Conservation (phyloP, 371 early-diverging fungal species). For the Spraguea lophii region DNA sequence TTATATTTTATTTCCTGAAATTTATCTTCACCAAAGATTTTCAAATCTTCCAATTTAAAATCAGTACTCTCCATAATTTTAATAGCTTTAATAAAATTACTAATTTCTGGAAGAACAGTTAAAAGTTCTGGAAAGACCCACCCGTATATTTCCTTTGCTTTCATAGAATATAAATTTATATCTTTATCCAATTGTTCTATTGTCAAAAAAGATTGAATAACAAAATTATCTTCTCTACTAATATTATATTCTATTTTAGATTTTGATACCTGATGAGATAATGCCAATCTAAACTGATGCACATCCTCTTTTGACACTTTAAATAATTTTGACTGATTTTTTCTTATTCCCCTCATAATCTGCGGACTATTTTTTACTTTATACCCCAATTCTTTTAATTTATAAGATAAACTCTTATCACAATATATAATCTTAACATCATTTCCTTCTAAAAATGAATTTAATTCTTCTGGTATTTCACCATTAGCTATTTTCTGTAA, state of each 20-base stretch:
- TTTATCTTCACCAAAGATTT: slow-evolving; percentile 48
- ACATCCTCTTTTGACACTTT: slow-evolving; percentile 51
- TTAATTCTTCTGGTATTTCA: slow-evolving; percentile 2
- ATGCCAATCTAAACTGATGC: slow-evolving; percentile 70
- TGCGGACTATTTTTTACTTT: slow-evolving; percentile 6
- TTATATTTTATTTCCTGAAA: slow-evolving; percentile 56
- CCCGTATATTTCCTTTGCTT: slow-evolving; percentile 81
- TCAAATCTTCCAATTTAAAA: slow-evolving; percentile 51
- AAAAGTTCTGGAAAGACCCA: slow-evolving; percentile 93
- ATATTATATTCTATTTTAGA: slow-evolving; percentile 77
- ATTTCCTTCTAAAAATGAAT: slow-evolving; percentile 23
- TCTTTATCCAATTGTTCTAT: slow-evolving; percentile 78
- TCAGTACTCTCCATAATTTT: slow-evolving; percentile 68
- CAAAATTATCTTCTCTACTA: slow-evolving; percentile 67
- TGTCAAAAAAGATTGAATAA: slow-evolving; percentile 65
- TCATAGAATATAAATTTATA: slow-evolving; percentile 71
- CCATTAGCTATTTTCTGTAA: neutral
- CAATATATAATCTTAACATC: slow-evolving; percentile 22
- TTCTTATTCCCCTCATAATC: slow-evolving; percentile 23
- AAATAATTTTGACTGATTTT: slow-evolving; percentile 10
- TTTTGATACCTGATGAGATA: slow-evolving; percentile 84
- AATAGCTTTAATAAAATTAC: slow-evolving; percentile 62
- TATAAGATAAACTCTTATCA: slow-evolving; percentile 15
- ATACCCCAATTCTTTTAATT: slow-evolving; percentile 6
- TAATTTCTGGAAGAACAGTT: slow-evolving; percentile 73